Percentiles rank a stretch among this genome's conserved stretches.
These are phyloP conservation scores for Alisma plantagoaquatica DNA, from an alignment of 106 monocot genomes.

Conservation along the genomic window DNA sequence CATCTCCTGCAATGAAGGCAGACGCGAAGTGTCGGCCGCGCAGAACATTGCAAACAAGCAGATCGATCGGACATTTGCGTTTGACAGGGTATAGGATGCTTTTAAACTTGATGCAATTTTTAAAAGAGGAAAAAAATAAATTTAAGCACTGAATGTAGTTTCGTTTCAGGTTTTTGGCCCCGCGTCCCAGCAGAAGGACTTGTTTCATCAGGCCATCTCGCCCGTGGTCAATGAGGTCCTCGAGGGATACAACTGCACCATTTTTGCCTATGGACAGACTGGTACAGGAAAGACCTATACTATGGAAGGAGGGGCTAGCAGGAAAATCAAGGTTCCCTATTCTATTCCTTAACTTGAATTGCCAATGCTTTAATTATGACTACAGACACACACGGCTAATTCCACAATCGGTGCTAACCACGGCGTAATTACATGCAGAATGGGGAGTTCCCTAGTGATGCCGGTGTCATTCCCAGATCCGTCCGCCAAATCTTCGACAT, in stretches of 20 bases:
- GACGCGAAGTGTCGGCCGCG: constrained; percentile 67
- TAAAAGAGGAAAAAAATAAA: background rate
- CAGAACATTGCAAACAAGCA: constrained; percentile 89
- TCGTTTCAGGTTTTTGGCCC: constrained; percentile 74
- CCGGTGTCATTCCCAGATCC: constrained; percentile 89
- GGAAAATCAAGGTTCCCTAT: constrained; percentile 60
- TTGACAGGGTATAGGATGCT: constrained; percentile 58
- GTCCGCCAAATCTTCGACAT: constrained; percentile 80
- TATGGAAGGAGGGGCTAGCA: constrained; percentile 97
- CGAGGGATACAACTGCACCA: constrained; percentile 95
- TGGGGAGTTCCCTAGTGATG: constrained; percentile 89
- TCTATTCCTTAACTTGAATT: background rate
- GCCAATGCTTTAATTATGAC: background rate
- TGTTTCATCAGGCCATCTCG: constrained; percentile 74
- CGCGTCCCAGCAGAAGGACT: constrained; percentile 77
- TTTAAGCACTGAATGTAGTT: background rate
- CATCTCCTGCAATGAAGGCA: constrained; percentile 69
- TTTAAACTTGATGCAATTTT: constrained; percentile 2
- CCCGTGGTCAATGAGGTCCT: constrained; percentile 94
- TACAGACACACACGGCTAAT: no score
- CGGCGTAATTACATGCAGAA: constrained; percentile 27
- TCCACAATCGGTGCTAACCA: constrained; percentile 1
- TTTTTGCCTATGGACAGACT: constrained; percentile 97
- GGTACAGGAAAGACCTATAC: constrained; percentile 97
- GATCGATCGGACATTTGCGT: constrained; percentile 79